phyloP scores from a whole-genome alignment of 176 grass and related monocot species.

The Saccharum spontaneum region DNA sequence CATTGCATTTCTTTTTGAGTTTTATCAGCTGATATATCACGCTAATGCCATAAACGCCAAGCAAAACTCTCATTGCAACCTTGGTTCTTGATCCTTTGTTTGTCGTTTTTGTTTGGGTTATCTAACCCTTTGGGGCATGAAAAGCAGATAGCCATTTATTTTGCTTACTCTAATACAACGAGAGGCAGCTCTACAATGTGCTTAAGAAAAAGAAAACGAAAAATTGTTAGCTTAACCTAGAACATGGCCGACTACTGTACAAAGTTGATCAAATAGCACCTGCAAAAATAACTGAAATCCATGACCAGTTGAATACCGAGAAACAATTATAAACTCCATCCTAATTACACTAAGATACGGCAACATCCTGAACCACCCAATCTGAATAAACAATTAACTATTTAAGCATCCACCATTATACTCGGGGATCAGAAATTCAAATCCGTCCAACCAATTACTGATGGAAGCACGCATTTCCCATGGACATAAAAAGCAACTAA shows the following conservation, averaged over 20 bases:
- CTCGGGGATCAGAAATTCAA: neutral
- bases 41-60: neutral
- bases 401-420: neutral
- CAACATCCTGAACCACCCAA: neutral
- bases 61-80: neutral
- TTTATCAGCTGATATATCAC: neutral
- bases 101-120: neutral
- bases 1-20: neutral
- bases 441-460: neutral
- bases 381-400: neutral
- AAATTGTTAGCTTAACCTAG: too few relatives aligned
- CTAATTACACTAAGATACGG: neutral
- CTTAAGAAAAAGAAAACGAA: neutral
- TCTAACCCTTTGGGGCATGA: neutral
- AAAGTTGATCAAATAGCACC: neutral
- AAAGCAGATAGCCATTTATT: neutral
- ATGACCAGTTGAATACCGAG: neutral
- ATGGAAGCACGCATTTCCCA: neutral
- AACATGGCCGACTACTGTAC: neutral
- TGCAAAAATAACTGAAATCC: neutral
- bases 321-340: neutral
- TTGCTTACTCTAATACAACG: neutral
- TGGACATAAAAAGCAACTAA: neutral
- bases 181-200: neutral
- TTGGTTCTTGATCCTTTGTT: neutral